Conservation (phyloP, 129 eudicot species). For the Deinandra increscens region DNA sequence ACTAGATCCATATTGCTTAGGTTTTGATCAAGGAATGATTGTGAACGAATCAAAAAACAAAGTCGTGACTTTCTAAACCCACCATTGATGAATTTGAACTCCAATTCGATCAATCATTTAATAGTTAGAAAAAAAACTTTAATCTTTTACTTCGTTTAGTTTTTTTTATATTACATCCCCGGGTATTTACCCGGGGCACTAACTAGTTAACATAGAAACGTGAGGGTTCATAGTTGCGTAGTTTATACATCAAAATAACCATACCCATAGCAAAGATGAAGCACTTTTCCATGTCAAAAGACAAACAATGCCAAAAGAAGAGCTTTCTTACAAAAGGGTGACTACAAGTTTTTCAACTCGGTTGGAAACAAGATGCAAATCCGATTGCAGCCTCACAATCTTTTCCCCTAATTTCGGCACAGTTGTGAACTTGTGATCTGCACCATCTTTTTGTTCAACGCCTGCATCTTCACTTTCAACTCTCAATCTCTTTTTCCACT, state of each 20-base stretch:
- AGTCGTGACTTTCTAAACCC: too few relatives aligned
- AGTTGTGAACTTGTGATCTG: background rate
- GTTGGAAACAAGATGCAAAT: background rate
- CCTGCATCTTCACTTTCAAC: constrained; percentile 16
- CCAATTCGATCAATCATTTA: too few relatives aligned
- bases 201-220: background rate
- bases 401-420: constrained; percentile 12
- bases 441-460: constrained; percentile 16
- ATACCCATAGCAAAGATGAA: background rate
- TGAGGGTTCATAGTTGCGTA: background rate
- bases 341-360: constrained; percentile 24
- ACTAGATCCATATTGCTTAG: too few relatives aligned
- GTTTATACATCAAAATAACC: background rate
- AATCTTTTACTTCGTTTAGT: too few relatives aligned
- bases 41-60: too few relatives aligned
- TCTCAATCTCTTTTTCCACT: constrained; percentile 24
- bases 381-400: constrained; percentile 4
- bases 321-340: constrained; percentile 16
- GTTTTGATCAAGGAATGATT: too few relatives aligned
- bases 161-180: too few relatives aligned
- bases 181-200: too few relatives aligned
- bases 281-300: too few relatives aligned
- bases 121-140: too few relatives aligned
- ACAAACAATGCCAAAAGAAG: constrained; percentile 5
- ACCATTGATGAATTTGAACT: too few relatives aligned